phyloP scores from a whole-genome alignment of 805 yeast species.

The Grigorovia yakushimaensis region DNA sequence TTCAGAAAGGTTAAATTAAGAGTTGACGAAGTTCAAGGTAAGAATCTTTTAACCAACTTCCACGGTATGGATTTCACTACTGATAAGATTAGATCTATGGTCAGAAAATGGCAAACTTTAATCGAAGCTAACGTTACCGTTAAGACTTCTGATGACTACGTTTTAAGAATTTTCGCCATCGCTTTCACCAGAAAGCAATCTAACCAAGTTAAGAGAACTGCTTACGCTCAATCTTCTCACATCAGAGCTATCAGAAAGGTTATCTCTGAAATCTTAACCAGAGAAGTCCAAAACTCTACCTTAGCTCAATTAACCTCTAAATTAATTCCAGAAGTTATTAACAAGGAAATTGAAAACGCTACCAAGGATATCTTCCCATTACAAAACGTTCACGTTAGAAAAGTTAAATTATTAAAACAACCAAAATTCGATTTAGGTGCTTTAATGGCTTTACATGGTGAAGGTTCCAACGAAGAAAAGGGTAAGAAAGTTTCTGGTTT shows the following conservation, averaged over 20 bases:
- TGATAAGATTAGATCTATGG: slow-evolving; percentile 93
- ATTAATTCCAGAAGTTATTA: slow-evolving; percentile 96
- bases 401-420: slow-evolving; percentile 95
- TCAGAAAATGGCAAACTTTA: slow-evolving; percentile 97
- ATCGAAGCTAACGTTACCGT: slow-evolving; percentile 97
- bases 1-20: slow-evolving; percentile 95
- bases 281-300: slow-evolving; percentile 91
- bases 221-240: slow-evolving; percentile 95
- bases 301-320: slow-evolving; percentile 93
- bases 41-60: slow-evolving; percentile 96
- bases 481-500: slow-evolving; percentile 94
- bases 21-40: slow-evolving; percentile 98
- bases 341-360: slow-evolving; percentile 95
- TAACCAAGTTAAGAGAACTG: slow-evolving; percentile 94
- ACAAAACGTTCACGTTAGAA: slow-evolving; percentile 97
- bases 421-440: slow-evolving; percentile 98
- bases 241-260: slow-evolving; percentile 95
- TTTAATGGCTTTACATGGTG: slow-evolving; percentile 94
- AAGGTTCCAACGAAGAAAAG: slow-evolving; percentile 81
- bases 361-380: slow-evolving; percentile 92
- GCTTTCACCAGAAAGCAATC: slow-evolving; percentile 97
- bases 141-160: slow-evolving; percentile 96
- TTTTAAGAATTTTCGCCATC: slow-evolving; percentile 89
- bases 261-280: slow-evolving; percentile 91
- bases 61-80: slow-evolving; percentile 97